Conservation (phyloP, 2,329 filamentous ascomycete genomes). For the Remersonia thermophila region DNA sequence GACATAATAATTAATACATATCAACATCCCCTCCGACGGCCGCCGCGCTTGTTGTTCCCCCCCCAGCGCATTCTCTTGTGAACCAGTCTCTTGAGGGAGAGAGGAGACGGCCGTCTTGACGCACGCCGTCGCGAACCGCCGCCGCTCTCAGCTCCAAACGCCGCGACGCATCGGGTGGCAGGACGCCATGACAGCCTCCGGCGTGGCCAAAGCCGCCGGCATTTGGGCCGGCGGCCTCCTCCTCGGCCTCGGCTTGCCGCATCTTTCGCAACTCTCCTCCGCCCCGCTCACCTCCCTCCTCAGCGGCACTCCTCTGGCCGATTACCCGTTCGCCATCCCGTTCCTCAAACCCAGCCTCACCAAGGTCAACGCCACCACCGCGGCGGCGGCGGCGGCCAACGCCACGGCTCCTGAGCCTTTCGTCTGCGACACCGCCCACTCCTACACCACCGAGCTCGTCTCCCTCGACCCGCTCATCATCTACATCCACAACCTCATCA, state of each 20-base stretch:
- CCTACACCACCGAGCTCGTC: conserved; percentile 29
- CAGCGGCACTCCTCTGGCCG: conserved; percentile 13
- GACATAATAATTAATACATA: not conserved
- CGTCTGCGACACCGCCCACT: conserved; percentile 20
- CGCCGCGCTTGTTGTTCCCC: too few relatives aligned
- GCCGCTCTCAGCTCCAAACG: too few relatives aligned
- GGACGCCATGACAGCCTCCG: conserved; percentile 1
- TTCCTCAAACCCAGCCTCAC: conserved; percentile 9
- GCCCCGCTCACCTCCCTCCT: conserved; percentile 15
- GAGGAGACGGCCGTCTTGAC: too few relatives aligned
- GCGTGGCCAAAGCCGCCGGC: conserved; percentile 9
- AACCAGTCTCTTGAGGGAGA: too few relatives aligned
- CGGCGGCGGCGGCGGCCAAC: not conserved
- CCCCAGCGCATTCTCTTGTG: too few relatives aligned
- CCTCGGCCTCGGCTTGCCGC: conserved; percentile 14
- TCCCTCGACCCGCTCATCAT: conserved; percentile 31
- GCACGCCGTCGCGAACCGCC: too few relatives aligned
- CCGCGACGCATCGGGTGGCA: too few relatives aligned
- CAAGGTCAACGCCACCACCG: not conserved
- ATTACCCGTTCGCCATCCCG: conserved; percentile 12
- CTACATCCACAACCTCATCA: conserved; percentile 31
- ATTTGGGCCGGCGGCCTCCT: conserved; percentile 14
- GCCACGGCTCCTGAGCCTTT: conserved; percentile 7
- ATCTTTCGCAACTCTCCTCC: conserved; percentile 9
- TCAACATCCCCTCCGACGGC: too few relatives aligned